Evolutionary conservation across 1,284 basidiomycete genomes (phyloP), one percentile per base, ranked within the genome.

Genomic region (Wolfiporia cocos): DNA sequence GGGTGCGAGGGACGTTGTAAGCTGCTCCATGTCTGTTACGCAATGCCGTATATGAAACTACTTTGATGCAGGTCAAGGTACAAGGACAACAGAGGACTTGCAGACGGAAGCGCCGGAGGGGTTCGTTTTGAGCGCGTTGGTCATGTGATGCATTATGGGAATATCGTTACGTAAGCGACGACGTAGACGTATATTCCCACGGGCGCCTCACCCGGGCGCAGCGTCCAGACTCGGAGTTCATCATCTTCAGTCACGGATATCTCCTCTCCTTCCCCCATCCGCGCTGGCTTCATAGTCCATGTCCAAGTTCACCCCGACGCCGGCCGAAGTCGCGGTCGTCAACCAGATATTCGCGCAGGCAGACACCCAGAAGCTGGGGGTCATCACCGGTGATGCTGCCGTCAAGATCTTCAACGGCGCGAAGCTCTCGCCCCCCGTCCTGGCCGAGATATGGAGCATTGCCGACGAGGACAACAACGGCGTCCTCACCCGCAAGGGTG

Each of bases 381-480:
- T 91, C 47, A 69, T 95, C 57, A 87, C 86, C 15, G 90, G 91
- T 53, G 86, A 91, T 47, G 81, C 85, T 52, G 92, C 90, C 30
- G 81, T 93, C 59, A 79, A 77, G 57, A 69, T 92, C 43, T 88
- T 94, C 55, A 71, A 78, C 46, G 83, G 88, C 42, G 83, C 90
- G 34, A 85, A 86, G 54, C 76, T 95, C 42, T 66, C 78, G 22
- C 81, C 89, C 6, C 68, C 74, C n/a, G 73, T 78, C 26, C 81
- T 99, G 45, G 92, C 93, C 32, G 88, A 96, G 68, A 86, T 99
- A 54, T 99, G 96, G 95, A 77, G 73, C 41, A 68, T 98, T 47
- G 85, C 93, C 31, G 96, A 99, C 69, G 84, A 86, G 39, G 86
- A 92, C 34, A 93, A 96, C 70, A 89, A 89, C 49, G 94, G 94